Conservation (phyloP, 2,329 filamentous ascomycete genomes). For the Fusarium chlamydosporum region DNA sequence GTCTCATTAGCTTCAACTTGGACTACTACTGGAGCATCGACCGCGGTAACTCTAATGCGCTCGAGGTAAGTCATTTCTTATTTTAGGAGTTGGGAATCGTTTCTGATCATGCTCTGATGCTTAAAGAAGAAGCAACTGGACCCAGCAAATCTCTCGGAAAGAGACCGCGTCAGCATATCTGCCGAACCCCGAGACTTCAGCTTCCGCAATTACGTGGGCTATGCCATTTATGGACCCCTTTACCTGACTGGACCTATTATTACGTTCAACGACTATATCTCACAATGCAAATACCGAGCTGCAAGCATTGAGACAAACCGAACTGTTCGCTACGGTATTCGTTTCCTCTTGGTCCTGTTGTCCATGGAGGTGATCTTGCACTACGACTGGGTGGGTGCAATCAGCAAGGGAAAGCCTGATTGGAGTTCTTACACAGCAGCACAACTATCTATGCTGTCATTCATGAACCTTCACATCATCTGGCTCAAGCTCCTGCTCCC, state of each 20-base stretch:
- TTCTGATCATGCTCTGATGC: slow-evolving; percentile 67
- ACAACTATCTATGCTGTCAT: slow-evolving; percentile 90
- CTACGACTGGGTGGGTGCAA: slow-evolving; percentile 93
- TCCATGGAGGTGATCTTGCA: slow-evolving; percentile 94
- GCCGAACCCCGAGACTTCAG: slow-evolving; percentile 79
- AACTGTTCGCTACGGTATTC: slow-evolving; percentile 84
- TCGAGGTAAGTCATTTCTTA: slow-evolving; percentile 79
- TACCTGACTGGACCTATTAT: slow-evolving; percentile 94
- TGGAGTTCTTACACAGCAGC: slow-evolving; percentile 89
- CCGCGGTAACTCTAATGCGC: slow-evolving; percentile 71
- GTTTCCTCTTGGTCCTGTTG: slow-evolving; percentile 84
- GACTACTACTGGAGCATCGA: slow-evolving; percentile 95
- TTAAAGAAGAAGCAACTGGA: slow-evolving; percentile 98
- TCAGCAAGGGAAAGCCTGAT: slow-evolving; percentile 82
- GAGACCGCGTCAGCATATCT: slow-evolving; percentile 84
- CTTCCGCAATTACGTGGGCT: slow-evolving; percentile 90
- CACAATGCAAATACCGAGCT: slow-evolving; percentile 81
- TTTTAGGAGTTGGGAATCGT: slow-evolving; percentile 21
- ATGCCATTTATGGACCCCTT: slow-evolving; percentile 90
- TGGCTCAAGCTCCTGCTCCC: slow-evolving; percentile 98
- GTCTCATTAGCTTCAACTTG: slow-evolving; percentile 95
- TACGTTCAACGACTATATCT: slow-evolving; percentile 98
- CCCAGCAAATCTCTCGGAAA: slow-evolving; percentile 86
- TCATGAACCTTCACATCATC: slow-evolving; percentile 96
- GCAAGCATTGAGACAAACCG: slow-evolving; percentile 78